These are phyloP conservation scores for Thozetella sp. DNA, from an alignment of 495 filamentous ascomycete genomes.

Conservation along the genomic window DNA sequence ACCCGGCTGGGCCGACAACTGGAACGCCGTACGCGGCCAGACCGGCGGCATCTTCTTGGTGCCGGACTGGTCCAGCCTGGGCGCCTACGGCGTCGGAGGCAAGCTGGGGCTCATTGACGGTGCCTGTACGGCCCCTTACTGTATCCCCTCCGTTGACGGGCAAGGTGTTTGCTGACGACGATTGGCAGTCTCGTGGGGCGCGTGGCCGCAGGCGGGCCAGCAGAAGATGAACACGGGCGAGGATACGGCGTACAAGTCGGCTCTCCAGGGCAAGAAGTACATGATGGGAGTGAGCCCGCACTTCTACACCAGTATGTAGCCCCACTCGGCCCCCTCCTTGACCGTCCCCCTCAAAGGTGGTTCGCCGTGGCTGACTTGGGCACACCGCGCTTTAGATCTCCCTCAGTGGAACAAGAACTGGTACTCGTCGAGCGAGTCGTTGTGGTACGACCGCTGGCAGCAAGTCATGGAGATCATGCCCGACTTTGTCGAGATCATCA, in stretches of 20 bases:
- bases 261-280: slow-evolving; percentile 59
- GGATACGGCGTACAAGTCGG: slow-evolving; percentile 56
- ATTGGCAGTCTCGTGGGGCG: slow-evolving; percentile 63
- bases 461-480: slow-evolving; percentile 66
- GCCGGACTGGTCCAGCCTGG: slow-evolving; percentile 64
- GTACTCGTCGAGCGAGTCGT: slow-evolving; percentile 69
- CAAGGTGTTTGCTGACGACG: slow-evolving; percentile 3
- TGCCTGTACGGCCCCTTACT: slow-evolving; percentile 37
- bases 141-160: background rate
- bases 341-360: too few relatives aligned
- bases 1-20: slow-evolving; percentile 54
- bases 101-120: slow-evolving; percentile 59
- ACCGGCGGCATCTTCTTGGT: slow-evolving; percentile 59
- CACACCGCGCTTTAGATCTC: slow-evolving; percentile 47
- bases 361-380: background rate
- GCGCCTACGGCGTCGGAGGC: slow-evolving; percentile 45
- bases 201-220: slow-evolving; percentile 66
- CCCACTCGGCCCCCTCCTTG: background rate
- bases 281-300: slow-evolving; percentile 83
- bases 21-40: slow-evolving; percentile 54
- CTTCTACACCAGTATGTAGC: slow-evolving; percentile 61
- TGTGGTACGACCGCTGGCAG: slow-evolving; percentile 78
- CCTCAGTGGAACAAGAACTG: slow-evolving; percentile 74
- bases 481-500: slow-evolving; percentile 63
- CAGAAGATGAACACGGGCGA: slow-evolving; percentile 50